Conservation (phyloP, 345 rosid genomes). For the Excoecaria agallocha region DNA sequence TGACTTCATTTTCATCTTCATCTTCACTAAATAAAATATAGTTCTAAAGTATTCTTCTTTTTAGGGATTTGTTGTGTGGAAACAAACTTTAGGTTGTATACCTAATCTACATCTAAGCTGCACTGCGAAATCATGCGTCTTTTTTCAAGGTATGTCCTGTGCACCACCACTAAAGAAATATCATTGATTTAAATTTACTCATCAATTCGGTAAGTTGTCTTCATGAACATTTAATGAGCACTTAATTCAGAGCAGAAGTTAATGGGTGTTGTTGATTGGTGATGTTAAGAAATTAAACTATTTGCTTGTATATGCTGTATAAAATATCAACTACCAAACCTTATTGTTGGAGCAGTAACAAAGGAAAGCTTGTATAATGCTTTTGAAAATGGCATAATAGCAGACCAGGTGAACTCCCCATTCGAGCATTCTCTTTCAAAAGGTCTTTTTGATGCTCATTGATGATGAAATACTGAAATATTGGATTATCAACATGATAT, state of each 20-base stretch:
- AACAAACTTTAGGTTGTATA: constrained; percentile 88
- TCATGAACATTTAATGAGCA: background rate
- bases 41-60: constrained; percentile 17
- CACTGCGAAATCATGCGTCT: constrained; percentile 88
- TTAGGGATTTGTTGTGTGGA: constrained; percentile 95
- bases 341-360: constrained; percentile 81
- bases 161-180: background rate
- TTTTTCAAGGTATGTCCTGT: constrained; percentile 64
- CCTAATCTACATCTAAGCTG: constrained; percentile 94
- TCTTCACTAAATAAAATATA: too few relatives aligned
- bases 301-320: constrained; percentile 49
- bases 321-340: constrained; percentile 95
- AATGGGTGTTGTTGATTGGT: constrained; percentile 1
- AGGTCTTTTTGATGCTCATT: constrained; percentile 1
- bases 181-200: background rate
- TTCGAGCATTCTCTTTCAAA: background rate
- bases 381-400: constrained; percentile 85
- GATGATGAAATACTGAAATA: background rate
- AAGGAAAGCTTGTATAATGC: constrained; percentile 87
- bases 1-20: background rate
- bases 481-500: background rate
- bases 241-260: background rate
- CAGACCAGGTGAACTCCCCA: constrained; percentile 60
- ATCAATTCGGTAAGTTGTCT: background rate
- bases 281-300: background rate